phyloP scores from a whole-genome alignment of 208 protist species.

The Lotmaria passim region DNA sequence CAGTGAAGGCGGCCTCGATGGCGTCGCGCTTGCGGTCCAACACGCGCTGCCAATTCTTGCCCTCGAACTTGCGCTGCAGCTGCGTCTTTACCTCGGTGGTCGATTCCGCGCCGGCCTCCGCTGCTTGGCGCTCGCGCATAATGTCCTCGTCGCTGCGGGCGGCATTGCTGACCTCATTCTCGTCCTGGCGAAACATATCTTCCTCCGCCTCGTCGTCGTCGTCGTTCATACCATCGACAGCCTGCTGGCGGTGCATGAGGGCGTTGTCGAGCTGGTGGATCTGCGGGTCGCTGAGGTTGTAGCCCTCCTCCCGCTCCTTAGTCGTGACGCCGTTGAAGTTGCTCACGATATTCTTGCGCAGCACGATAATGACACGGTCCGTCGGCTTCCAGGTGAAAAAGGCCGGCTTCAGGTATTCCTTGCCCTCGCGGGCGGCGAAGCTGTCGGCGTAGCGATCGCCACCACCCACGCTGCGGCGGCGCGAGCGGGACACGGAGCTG shows the following conservation, averaged over 20 bases:
- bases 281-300: slow-evolving; percentile 64
- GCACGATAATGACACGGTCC: slow-evolving; percentile 68
- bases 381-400: slow-evolving; percentile 82
- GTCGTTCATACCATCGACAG: slow-evolving; percentile 32
- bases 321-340: slow-evolving; percentile 55
- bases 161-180: slow-evolving; percentile 9
- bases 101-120: slow-evolving; percentile 38
- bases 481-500: slow-evolving; percentile 22
- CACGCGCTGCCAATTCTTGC: slow-evolving; percentile 68
- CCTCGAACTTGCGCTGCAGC: slow-evolving; percentile 53
- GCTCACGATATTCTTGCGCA: slow-evolving; percentile 71
- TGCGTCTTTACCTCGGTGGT: slow-evolving; percentile 28
- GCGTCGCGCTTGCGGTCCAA: slow-evolving; percentile 60
- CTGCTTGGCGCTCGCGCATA: slow-evolving; percentile 35
- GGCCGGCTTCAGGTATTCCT: slow-evolving; percentile 76
- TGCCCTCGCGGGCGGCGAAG: slow-evolving; percentile 72
- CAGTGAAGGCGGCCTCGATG: slow-evolving; percentile 67
- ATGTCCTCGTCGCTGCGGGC: slow-evolving; percentile 43
- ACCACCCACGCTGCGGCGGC: slow-evolving; percentile 21
- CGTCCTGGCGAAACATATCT: slow-evolving; percentile 56
- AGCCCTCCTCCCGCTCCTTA: slow-evolving; percentile 49
- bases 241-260: slow-evolving; percentile 43
- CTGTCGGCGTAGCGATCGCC: slow-evolving; percentile 62
- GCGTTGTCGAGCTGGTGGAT: slow-evolving; percentile 65
- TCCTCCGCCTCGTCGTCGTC: slow-evolving; percentile 45